phyloP scores from a whole-genome alignment of 2,329 filamentous ascomycete genomes.

The Thielaviopsis musarum region DNA sequence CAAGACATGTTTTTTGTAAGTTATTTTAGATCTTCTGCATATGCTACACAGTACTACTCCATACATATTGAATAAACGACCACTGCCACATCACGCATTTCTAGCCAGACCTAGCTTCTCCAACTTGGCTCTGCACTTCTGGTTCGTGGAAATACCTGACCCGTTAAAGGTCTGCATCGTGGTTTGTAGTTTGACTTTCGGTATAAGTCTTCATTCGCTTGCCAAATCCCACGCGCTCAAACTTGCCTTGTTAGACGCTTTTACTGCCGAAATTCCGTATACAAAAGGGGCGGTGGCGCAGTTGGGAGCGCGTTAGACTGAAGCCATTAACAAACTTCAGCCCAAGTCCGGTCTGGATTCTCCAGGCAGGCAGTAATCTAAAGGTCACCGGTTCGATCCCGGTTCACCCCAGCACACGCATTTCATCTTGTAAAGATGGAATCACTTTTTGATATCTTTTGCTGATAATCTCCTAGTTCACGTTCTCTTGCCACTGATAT shows the following conservation, averaged over 20 bases:
- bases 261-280: not conserved
- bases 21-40: too few relatives aligned
- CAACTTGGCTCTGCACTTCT: not conserved
- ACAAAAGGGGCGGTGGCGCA: constrained; percentile 1
- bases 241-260: too few relatives aligned
- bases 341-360: not conserved
- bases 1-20: too few relatives aligned
- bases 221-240: not conserved
- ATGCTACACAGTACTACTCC: too few relatives aligned
- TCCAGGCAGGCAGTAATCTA: not conserved
- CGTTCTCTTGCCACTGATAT: too few relatives aligned
- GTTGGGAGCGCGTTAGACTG: constrained; percentile 8
- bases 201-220: not conserved
- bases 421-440: not conserved
- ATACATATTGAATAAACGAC: too few relatives aligned
- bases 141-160: not conserved
- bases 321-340: constrained; percentile 3
- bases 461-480: not conserved
- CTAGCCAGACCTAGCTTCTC: too few relatives aligned
- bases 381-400: constrained; percentile 8
- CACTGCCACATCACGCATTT: too few relatives aligned
- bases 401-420: not conserved
- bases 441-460: not conserved
- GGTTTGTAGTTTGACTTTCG: too few relatives aligned
- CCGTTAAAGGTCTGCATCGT: not conserved